phyloP scores from a whole-genome alignment of 1,139 yeast species.

The Magnusiomyces suaveolens region DNA sequence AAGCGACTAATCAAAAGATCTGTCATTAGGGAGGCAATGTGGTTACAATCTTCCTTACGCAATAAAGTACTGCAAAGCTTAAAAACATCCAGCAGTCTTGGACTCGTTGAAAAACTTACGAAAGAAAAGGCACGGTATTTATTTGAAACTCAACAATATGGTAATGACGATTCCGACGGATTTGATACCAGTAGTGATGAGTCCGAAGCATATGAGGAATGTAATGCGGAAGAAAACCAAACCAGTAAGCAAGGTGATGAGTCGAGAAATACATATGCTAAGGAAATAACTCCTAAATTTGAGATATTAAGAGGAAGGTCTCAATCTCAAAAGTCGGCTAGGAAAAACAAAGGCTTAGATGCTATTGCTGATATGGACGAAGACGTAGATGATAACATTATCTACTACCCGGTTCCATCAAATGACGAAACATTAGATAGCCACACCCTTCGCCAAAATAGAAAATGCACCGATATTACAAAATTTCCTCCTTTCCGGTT shows the following conservation, averaged over 20 bases:
- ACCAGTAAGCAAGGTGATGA: too few relatives aligned
- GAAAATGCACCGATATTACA: conserved; percentile 22
- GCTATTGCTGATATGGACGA: conserved; percentile 8
- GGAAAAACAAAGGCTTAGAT: not conserved
- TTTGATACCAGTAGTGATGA: too few relatives aligned
- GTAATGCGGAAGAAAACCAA: too few relatives aligned
- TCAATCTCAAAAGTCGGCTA: too few relatives aligned
- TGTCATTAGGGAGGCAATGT: conserved; percentile 38
- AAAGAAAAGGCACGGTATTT: too few relatives aligned
- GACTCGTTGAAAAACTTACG: conserved; percentile 15
- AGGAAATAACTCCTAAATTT: too few relatives aligned
- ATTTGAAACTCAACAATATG: too few relatives aligned
- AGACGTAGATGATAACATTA: conserved; percentile 13
- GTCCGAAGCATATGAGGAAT: too few relatives aligned
- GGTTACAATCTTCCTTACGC: conserved; percentile 39
- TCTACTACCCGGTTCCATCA: conserved; percentile 20
- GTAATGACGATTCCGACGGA: too few relatives aligned
- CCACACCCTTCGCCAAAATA: not conserved
- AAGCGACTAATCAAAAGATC: conserved; percentile 32
- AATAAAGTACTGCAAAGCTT: conserved; percentile 28
- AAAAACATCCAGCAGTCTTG: conserved; percentile 16
- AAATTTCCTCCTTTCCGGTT: conserved; percentile 45
- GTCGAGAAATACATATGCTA: too few relatives aligned
- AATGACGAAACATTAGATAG: conserved; percentile 18
- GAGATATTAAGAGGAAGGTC: too few relatives aligned